Evolutionary conservation across 169 alveolate species (phyloP).

Genomic region (Cryptosporidium andersoni): DNA sequence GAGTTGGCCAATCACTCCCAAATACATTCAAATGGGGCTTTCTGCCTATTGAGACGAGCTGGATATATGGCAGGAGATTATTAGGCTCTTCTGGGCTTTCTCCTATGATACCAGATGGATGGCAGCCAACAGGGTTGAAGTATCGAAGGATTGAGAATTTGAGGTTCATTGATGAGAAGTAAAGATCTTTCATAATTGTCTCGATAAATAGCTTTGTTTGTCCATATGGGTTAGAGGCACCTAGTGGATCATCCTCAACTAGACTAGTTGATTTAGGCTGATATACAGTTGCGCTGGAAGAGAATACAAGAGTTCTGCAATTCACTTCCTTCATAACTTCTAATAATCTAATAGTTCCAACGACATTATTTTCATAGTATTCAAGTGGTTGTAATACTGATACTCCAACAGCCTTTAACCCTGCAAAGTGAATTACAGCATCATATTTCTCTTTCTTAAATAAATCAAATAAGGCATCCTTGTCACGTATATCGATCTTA

Average conservation of each 20-base stretch:
- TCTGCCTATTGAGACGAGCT: slow-evolving; percentile 82
- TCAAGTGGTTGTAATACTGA: slow-evolving; percentile 86
- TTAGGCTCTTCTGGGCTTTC: slow-evolving; percentile 89
- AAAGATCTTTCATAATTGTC: slow-evolving; percentile 78
- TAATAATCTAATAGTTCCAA: slow-evolving; percentile 85
- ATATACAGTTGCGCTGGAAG: slow-evolving; percentile 91
- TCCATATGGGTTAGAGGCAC: slow-evolving; percentile 90
- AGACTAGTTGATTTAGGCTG: slow-evolving; percentile 81
- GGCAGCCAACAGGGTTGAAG: slow-evolving; percentile 94
- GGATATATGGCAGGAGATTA: slow-evolving; percentile 89
- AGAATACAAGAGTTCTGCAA: slow-evolving; percentile 84
- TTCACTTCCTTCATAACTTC: slow-evolving; percentile 81
- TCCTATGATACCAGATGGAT: slow-evolving; percentile 88
- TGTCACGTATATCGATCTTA: slow-evolving; percentile 82
- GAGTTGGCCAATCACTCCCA: slow-evolving; percentile 91
- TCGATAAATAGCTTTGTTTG: slow-evolving; percentile 87
- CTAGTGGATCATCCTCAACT: slow-evolving; percentile 76
- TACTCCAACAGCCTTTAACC: slow-evolving; percentile 91
- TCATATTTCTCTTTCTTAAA: slow-evolving; percentile 73
- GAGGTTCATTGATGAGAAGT: slow-evolving; percentile 68
- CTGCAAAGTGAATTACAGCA: slow-evolving; percentile 91
- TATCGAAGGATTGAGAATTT: slow-evolving; percentile 81
- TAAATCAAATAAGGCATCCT: slow-evolving; percentile 73
- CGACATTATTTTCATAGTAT: slow-evolving; percentile 90
- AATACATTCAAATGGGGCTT: slow-evolving; percentile 79